Conservation (phyloP, 2,329 filamentous ascomycete species). For the Pyricularia sp. region DNA sequence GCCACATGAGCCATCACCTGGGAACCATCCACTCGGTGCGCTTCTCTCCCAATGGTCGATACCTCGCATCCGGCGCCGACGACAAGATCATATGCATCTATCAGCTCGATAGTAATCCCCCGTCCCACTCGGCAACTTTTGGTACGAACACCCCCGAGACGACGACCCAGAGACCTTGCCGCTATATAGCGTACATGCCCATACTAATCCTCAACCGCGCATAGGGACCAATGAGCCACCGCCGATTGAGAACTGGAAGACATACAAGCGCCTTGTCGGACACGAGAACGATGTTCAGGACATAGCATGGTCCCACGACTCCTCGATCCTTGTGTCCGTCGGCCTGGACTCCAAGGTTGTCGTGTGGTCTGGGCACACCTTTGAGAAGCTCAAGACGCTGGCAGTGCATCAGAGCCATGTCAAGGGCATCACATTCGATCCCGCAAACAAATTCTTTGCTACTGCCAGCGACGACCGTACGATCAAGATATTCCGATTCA, state of each 20-base stretch:
- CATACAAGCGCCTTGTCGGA: conserved; percentile 80
- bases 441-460: conserved; percentile 97
- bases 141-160: conserved; percentile 36
- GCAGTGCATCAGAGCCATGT: conserved; percentile 93
- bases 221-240: conserved; percentile 74
- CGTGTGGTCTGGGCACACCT: conserved; percentile 95
- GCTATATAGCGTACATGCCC: background rate
- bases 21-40: conserved; percentile 95
- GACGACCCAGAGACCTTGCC: background rate
- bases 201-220: conserved; percentile 8
- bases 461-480: conserved; percentile 94
- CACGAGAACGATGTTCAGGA: conserved; percentile 99
- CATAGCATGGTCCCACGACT: conserved; percentile 91
- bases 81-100: conserved; percentile 99
- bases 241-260: conserved; percentile 96
- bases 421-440: conserved; percentile 97
- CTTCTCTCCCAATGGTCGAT: conserved; percentile 90
- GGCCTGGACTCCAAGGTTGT: conserved; percentile 96
- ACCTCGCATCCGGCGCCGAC: conserved; percentile 91
- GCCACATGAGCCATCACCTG: conserved; percentile 95
- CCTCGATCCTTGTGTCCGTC: conserved; percentile 88
- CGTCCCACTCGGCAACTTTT: conserved; percentile 64
- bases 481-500: conserved; percentile 94
- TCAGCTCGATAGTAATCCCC: conserved; percentile 70
- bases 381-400: conserved; percentile 92